A percentile compares a stretch with the other conserved stretches of the same genome.
phyloP scores from a whole-genome alignment of 2,329 filamentous ascomycete genomes.

The Helotiales sp. region DNA sequence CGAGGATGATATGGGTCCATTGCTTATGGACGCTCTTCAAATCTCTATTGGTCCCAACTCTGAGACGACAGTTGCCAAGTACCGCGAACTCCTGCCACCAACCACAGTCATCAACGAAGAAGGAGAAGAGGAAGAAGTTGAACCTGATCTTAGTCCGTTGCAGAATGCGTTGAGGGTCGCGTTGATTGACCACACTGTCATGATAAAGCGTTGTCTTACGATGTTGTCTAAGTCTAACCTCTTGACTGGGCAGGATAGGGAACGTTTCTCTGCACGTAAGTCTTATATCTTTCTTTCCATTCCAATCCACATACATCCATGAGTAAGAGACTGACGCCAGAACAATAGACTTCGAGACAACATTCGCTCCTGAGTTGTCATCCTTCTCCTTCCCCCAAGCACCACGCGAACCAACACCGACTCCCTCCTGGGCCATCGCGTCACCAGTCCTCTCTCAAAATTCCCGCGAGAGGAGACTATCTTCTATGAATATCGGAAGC shows the following conservation, averaged over 20 bases:
- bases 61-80: constrained; percentile 75
- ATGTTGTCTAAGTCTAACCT: constrained; percentile 62
- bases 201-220: constrained; percentile 78
- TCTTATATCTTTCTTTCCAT: constrained; percentile 24
- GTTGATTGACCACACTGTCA: constrained; percentile 84
- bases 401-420: constrained; percentile 40
- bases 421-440: constrained; percentile 37
- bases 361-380: constrained; percentile 65
- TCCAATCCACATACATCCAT: constrained; percentile 6
- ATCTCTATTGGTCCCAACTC: constrained; percentile 74
- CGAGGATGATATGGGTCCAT: constrained; percentile 67
- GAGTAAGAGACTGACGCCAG: no score
- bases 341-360: constrained; percentile 58
- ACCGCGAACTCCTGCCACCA: constrained; percentile 71
- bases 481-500: constrained; percentile 11
- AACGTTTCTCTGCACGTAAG: constrained; percentile 67
- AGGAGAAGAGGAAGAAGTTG: constrained; percentile 45
- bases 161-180: constrained; percentile 82
- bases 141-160: constrained; percentile 55
- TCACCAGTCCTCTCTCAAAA: constrained; percentile 15
- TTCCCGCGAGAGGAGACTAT: background rate
- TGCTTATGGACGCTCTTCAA: constrained; percentile 73
- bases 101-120: constrained; percentile 20
- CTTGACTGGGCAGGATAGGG: constrained; percentile 49
- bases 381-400: constrained; percentile 56